Conservation (phyloP, 306 rosid genomes). For the Vigna hirtella region DNA sequence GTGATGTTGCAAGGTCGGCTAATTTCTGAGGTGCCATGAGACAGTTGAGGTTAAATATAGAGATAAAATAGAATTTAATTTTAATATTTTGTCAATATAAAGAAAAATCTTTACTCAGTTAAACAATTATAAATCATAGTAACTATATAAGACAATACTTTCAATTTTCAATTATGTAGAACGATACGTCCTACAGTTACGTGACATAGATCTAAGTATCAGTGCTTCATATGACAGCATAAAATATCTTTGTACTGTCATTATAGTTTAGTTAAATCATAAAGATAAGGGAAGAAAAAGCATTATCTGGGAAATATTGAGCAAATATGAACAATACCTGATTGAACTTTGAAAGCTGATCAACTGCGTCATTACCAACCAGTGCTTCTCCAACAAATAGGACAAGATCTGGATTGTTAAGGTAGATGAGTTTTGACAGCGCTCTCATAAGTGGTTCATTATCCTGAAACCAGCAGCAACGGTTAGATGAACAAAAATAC, state of each 20-base stretch:
- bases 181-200: neutral
- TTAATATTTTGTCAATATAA: neutral
- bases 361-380: conserved; percentile 76
- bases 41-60: conserved; percentile 20
- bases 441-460: conserved; percentile 97
- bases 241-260: neutral
- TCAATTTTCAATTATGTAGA: neutral
- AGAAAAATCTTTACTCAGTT: neutral
- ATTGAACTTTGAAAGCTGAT: conserved; percentile 91
- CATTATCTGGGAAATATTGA: conserved; percentile 28
- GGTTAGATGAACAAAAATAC: conserved; percentile 2
- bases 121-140: neutral
- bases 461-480: conserved; percentile 57
- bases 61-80: neutral
- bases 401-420: conserved; percentile 87
- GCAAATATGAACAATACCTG: conserved; percentile 58
- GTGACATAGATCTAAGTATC: too few species aligned
- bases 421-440: conserved; percentile 83
- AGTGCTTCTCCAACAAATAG: conserved; percentile 91
- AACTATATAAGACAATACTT: neutral
- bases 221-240: too few species aligned
- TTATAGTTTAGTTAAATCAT: neutral
- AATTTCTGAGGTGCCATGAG: conserved; percentile 62
- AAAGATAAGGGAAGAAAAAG: neutral
- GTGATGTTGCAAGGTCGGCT: conserved; percentile 72